Evolutionary conservation across 805 yeast species (phyloP).

Genomic region (Teunomyces lycoperdinae): DNA sequence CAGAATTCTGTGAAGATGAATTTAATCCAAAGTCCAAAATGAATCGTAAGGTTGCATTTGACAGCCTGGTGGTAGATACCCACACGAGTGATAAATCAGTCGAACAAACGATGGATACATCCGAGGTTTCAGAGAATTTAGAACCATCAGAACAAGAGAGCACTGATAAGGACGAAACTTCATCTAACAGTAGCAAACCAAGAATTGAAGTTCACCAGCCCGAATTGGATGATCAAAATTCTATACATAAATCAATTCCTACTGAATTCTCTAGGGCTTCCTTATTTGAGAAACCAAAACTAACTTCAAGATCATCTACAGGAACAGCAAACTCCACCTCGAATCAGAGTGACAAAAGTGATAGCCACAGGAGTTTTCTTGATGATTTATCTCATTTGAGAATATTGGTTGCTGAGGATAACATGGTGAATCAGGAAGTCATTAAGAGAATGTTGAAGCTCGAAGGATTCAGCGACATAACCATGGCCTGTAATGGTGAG

Average conservation of each 20-base stretch:
- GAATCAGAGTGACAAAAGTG: conserved; percentile 11
- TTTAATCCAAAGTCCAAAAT: conserved; percentile 55
- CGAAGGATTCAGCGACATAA: conserved; percentile 72
- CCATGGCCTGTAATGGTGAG: conserved; percentile 84
- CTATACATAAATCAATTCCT: not conserved
- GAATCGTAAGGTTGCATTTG: conserved; percentile 49
- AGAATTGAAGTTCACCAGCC: not conserved
- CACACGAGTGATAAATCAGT: not conserved
- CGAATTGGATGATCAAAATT: conserved; percentile 1
- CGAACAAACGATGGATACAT: conserved; percentile 2
- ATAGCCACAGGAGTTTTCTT: conserved; percentile 17
- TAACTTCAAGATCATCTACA: conserved; percentile 47
- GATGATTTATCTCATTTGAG: conserved; percentile 33
- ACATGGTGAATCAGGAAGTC: conserved; percentile 90
- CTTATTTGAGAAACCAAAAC: conserved; percentile 41
- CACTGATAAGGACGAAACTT: not conserved
- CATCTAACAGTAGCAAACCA: not conserved
- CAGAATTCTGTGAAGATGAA: conserved; percentile 59
- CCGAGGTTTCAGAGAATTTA: not conserved
- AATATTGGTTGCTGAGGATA: conserved; percentile 91
- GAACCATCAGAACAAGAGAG: conserved; percentile 1
- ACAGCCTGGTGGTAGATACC: not conserved
- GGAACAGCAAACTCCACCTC: conserved; percentile 48
- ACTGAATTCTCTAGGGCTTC: conserved; percentile 8
- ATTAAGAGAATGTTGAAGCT: conserved; percentile 81